A percentile compares a stretch with the other conserved stretches of the same genome.
Evolutionary conservation across 345 rosid genomes (phyloP).

Genomic region (Trapa bicornis): DNA sequence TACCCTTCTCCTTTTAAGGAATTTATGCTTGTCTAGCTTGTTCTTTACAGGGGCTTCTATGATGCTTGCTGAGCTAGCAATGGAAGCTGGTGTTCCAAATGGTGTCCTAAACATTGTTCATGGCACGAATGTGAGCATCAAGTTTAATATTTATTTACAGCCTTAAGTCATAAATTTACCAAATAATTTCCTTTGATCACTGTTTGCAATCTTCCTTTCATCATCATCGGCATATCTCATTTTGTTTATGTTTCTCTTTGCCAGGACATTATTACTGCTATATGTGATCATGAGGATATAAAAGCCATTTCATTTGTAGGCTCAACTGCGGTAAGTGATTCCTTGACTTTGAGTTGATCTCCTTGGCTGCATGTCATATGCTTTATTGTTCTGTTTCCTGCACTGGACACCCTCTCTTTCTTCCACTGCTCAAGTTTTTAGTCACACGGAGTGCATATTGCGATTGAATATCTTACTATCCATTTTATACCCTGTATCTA

Average conservation of each 20-base stretch:
- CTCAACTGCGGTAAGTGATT: slow-evolving; percentile 59
- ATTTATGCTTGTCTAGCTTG: background rate
- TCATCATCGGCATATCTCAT: background rate
- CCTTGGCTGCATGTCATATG: background rate
- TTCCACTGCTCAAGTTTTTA: background rate
- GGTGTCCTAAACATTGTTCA: slow-evolving; percentile 45
- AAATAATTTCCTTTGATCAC: background rate
- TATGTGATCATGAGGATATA: slow-evolving; percentile 72
- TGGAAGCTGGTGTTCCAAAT: slow-evolving; percentile 44
- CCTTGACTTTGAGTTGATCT: background rate
- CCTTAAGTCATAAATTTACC: background rate
- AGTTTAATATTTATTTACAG: background rate
- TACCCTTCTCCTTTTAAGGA: background rate
- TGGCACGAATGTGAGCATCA: slow-evolving; percentile 29
- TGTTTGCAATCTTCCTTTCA: background rate
- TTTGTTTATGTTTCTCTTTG: slow-evolving; percentile 1
- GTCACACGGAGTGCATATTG: background rate
- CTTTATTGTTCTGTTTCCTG: background rate
- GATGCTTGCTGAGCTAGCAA: slow-evolving; percentile 37
- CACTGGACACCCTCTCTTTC: background rate
- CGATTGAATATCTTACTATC: background rate
- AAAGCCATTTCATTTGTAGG: slow-evolving; percentile 86
- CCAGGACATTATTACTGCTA: slow-evolving; percentile 75
- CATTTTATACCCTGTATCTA: background rate
- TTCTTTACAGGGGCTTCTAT: slow-evolving; percentile 30